A percentile compares a stretch with the other conserved stretches of the same genome.
These are phyloP conservation scores for Nicotiana otophora DNA, from an alignment of 257 asterid genomes.

Conservation along the genomic window DNA sequence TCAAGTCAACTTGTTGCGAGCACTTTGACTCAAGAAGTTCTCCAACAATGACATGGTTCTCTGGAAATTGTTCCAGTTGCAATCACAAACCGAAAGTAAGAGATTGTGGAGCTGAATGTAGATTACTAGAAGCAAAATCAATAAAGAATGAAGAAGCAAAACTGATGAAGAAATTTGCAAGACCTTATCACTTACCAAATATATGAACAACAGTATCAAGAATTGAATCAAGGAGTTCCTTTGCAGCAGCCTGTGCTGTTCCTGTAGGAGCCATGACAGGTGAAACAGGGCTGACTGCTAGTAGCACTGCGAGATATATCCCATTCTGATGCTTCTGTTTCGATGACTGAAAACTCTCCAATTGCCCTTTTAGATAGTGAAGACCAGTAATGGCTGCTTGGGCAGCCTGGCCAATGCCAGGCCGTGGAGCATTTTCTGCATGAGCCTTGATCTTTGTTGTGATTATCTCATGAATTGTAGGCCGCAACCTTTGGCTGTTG, in stretches of 20 bases:
- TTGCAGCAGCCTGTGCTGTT: conserved; percentile 80
- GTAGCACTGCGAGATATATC: conserved; percentile 51
- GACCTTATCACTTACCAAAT: conserved; percentile 56
- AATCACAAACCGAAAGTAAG: conserved; percentile 4
- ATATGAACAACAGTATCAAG: conserved; percentile 73
- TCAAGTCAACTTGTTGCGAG: conserved; percentile 77
- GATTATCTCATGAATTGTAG: conserved; percentile 87
- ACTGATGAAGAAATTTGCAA: conserved; percentile 12
- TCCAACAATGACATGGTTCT: conserved; percentile 98
- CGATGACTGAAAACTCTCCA: conserved; percentile 58
- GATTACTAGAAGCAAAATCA: conserved; percentile 12
- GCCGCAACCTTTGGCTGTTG: conserved; percentile 86
- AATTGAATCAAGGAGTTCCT: conserved; percentile 83
- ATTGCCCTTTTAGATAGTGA: conserved; percentile 61
- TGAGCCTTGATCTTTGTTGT: conserved; percentile 78
- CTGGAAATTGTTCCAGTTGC: conserved; percentile 37
- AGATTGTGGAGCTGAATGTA: not conserved
- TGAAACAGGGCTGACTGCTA: conserved; percentile 91
- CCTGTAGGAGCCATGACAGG: conserved; percentile 90
- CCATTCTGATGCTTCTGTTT: conserved; percentile 78
- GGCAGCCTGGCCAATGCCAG: conserved; percentile 53
- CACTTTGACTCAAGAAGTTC: conserved; percentile 92
- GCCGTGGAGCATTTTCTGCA: conserved; percentile 54
- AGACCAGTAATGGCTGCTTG: conserved; percentile 57
- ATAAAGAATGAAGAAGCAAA: conserved; percentile 13